Evolutionary conservation across 2,329 filamentous ascomycete genomes (phyloP), one percentile per base, ranked within the genome.

Genomic region (Fusarium paranaense): DNA sequence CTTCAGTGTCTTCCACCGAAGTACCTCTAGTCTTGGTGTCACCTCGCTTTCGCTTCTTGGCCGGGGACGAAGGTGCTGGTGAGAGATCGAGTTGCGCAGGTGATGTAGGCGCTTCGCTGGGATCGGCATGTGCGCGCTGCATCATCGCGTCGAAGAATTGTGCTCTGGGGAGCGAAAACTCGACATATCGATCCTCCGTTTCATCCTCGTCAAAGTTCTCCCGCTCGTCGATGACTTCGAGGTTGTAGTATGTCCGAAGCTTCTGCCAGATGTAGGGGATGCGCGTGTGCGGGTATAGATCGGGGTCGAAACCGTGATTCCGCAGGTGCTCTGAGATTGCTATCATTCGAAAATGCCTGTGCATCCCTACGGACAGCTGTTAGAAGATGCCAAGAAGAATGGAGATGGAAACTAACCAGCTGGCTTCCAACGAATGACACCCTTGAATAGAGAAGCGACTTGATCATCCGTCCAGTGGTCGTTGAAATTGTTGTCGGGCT

Each of bases 391-490:
- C 45, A 66, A 52, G 32, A 47, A 7, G 32, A 30, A 4, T 13
- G 30, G 27, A 32, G 16, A 20, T 47, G 20, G 45, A 27, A 27
- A 71, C 81, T 75, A 81, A 94, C 95, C 96, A 45, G 96, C 96
- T n/a, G 97, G 97, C 81, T 99, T 99, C 93, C 94, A 98, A 80
- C 92, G 90, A 74, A 98, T 95, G 75, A 98, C 93, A 62, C 92
- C 95, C 81, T 98, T 98, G 85, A 98, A 95, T 1, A 99, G 88
- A 45, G 95, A 95, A 1, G 94, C 95, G 75, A 97, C 93, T 83
- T 99, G 97, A 80, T 98, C 96, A 79, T 98, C 95, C 5, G 95
- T 98, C 97, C 97, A 99, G 30, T 92, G 90, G 74, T 96, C 94
- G 66, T 90, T 89, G 58, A 70, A 77, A 13, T 76, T 73, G 6